Conservation (phyloP, 2,329 filamentous ascomycete species). For the Cadophora sp. region DNA sequence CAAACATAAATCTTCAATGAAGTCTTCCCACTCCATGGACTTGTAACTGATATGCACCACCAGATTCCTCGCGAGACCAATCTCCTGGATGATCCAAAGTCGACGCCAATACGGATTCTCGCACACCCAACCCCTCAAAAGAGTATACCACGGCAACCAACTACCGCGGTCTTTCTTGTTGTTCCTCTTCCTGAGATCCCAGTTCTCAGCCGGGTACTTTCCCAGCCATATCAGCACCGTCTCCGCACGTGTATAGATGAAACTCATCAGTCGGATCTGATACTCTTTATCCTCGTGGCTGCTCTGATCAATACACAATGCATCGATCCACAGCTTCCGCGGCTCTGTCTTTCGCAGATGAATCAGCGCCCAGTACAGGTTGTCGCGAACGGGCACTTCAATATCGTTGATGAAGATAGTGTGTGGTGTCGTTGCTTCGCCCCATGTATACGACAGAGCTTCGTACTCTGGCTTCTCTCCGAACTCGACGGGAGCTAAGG, state of each 20-base stretch:
- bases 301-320: slow-evolving; percentile 37
- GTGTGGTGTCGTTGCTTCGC: not conserved
- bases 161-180: not conserved
- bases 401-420: not conserved
- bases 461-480: not conserved
- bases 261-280: slow-evolving; percentile 36
- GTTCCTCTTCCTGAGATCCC: no score
- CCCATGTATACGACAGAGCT: not conserved
- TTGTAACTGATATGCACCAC: not conserved
- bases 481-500: not conserved
- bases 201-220: not conserved
- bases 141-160: not conserved
- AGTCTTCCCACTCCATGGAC: not conserved
- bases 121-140: slow-evolving; percentile 18
- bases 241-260: slow-evolving; percentile 27
- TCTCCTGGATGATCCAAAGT: not conserved
- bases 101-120: slow-evolving; percentile 3
- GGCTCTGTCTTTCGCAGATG: not conserved
- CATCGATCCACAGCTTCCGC: slow-evolving; percentile 27
- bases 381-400: not conserved
- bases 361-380: not conserved
- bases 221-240: not conserved
- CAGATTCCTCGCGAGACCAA: slow-evolving; percentile 34
- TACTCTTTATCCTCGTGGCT: slow-evolving; percentile 26
- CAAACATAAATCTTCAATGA: not conserved